Conservation (phyloP, 2,329 filamentous ascomycete species). For the Periconia sp. region DNA sequence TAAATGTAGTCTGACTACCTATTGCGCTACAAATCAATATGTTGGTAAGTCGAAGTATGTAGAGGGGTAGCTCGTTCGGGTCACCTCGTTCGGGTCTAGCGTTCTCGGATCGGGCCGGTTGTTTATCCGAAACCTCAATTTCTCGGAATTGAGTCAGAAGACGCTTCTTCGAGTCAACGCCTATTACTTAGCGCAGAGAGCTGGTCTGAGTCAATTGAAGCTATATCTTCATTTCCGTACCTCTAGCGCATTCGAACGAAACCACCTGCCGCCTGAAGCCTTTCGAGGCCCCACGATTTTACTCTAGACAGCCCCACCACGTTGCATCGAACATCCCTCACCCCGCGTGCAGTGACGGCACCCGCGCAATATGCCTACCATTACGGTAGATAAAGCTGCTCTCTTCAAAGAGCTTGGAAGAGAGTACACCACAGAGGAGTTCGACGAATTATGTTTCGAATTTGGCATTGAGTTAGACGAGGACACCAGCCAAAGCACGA, state of each 20-base stretch:
- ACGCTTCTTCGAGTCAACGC: no score
- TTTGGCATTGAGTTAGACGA: conserved; percentile 98
- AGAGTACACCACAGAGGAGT: conserved; percentile 91
- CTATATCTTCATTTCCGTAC: no score
- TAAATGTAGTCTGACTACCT: no score
- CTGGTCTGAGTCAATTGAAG: no score
- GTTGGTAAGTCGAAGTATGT: not conserved
- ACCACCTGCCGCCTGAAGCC: not conserved
- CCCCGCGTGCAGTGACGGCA: conserved; percentile 7
- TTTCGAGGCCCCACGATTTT: not conserved
- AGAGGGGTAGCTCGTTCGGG: not conserved
- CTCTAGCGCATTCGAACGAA: not conserved
- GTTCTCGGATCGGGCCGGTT: not conserved
- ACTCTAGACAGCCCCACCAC: conserved; percentile 34
- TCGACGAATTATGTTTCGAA: conserved; percentile 97
- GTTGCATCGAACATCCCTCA: conserved; percentile 16
- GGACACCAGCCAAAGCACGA: conserved; percentile 59
- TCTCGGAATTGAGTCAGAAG: conserved; percentile 10
- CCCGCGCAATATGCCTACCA: conserved; percentile 81
- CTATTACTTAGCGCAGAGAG: no score
- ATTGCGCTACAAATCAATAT: no score
- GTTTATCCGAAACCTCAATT: conserved; percentile 4
- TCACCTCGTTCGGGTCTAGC: not conserved
- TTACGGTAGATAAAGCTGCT: conserved; percentile 92
- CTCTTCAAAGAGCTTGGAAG: conserved; percentile 92